Evolutionary conservation across 192 early-diverging fungal genomes (phyloP).

Genomic region (Jimgerdemannia flammicorona): DNA sequence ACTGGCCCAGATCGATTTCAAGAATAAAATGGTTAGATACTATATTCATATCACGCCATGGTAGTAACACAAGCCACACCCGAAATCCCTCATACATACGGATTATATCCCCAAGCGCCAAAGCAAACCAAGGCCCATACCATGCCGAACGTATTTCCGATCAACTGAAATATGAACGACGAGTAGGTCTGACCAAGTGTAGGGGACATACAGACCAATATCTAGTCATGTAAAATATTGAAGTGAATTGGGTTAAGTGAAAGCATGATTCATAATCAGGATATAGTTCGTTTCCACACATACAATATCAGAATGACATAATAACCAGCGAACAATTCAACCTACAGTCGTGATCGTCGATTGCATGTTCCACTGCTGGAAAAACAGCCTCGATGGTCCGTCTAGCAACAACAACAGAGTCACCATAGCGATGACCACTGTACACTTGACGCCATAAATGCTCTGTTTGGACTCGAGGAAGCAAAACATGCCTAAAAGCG

Average conservation of each 20-base stretch:
- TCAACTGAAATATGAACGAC: not conserved
- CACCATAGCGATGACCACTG: not conserved
- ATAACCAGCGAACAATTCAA: not conserved
- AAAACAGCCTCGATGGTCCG: not conserved
- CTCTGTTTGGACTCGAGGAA: not conserved
- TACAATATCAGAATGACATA: not conserved
- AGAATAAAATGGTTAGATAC: not conserved
- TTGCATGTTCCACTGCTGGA: not conserved
- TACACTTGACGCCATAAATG: not conserved
- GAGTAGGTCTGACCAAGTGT: not conserved
- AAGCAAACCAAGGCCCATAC: not conserved
- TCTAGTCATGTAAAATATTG: not conserved
- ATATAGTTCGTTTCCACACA: not conserved
- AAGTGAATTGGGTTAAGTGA: not conserved
- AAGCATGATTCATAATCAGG: no score
- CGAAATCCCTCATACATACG: not conserved
- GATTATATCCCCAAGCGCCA: not conserved
- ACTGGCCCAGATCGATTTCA: not conserved
- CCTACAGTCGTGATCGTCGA: not conserved
- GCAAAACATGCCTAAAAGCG: not conserved
- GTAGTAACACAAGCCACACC: not conserved
- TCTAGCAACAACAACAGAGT: not conserved
- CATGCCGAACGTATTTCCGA: not conserved
- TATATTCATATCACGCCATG: not conserved
- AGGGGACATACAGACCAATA: not conserved